Evolutionary conservation across 2,329 filamentous ascomycete genomes (phyloP).

Genomic region (Pseudogymnoascus sp.): DNA sequence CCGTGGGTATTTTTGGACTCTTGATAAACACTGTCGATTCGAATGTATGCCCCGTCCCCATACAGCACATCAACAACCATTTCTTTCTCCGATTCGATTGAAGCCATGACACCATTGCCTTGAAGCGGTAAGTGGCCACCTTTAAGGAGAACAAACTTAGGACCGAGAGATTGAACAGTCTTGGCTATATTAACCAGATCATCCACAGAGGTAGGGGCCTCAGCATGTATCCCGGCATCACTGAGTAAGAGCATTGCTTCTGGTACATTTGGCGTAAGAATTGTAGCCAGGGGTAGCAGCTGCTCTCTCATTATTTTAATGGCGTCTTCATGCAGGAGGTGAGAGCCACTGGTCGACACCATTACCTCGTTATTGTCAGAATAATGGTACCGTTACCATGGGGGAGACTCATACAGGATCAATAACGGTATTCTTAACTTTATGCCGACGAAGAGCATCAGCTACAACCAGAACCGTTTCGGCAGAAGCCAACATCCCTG

Average conservation of each 20-base stretch:
- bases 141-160: constrained; percentile 77
- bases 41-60: constrained; percentile 47
- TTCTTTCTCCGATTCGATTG: constrained; percentile 47
- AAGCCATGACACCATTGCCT: constrained; percentile 50
- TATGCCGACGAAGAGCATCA: constrained; percentile 49
- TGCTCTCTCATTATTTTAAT: constrained; percentile 48
- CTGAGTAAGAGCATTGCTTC: constrained; percentile 60
- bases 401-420: constrained; percentile 54
- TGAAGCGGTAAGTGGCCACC: constrained; percentile 82
- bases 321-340: constrained; percentile 58
- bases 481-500: constrained; percentile 74
- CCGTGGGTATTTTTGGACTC: constrained; percentile 79
- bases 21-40: constrained; percentile 64
- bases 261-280: constrained; percentile 70
- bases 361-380: constrained; percentile 57
- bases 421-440: constrained; percentile 52
- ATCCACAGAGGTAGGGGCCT: constrained; percentile 45
- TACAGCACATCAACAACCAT: constrained; percentile 71
- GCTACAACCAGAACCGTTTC: constrained; percentile 62
- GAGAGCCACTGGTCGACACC: constrained; percentile 73
- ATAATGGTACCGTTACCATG: neutral
- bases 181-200: constrained; percentile 63
- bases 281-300: constrained; percentile 56
- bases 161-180: constrained; percentile 57
- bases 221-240: constrained; percentile 34